Conservation (phyloP, 2,329 filamentous ascomycete species). For the Trichoderma breve region DNA sequence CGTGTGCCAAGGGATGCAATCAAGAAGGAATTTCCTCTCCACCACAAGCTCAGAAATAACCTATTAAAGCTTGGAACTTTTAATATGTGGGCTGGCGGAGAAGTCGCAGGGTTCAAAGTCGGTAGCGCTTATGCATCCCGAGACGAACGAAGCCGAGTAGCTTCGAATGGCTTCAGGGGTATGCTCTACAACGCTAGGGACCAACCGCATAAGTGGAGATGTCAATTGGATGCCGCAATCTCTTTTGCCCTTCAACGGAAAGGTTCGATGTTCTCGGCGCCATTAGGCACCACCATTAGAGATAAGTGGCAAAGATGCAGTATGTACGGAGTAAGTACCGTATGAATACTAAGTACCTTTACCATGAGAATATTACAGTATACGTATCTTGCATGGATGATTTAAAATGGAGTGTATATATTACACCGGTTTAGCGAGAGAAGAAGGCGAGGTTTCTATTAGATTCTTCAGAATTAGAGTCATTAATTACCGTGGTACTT, state of each 20-base stretch:
- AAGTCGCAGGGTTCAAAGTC: background rate
- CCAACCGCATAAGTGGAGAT: slow-evolving; percentile 6
- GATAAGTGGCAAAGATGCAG: background rate
- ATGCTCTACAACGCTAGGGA: background rate
- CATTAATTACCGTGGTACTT: background rate
- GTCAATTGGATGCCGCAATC: background rate
- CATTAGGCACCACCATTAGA: background rate
- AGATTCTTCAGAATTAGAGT: background rate
- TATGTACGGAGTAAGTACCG: background rate
- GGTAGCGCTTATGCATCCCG: background rate
- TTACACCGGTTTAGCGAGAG: background rate
- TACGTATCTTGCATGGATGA: background rate
- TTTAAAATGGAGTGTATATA: background rate
- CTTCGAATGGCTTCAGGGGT: background rate
- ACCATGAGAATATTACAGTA: background rate
- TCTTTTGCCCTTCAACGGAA: background rate
- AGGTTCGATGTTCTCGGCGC: background rate
- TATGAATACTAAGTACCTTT: background rate
- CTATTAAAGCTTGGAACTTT: background rate
- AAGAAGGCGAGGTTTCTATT: background rate
- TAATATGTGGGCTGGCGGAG: background rate
- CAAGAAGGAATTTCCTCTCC: background rate
- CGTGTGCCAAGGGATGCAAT: background rate
- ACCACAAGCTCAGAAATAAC: background rate
- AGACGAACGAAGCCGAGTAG: background rate